Evolutionary conservation across 495 filamentous ascomycete species (phyloP).

Genomic region (Penicillium chermesinum): DNA sequence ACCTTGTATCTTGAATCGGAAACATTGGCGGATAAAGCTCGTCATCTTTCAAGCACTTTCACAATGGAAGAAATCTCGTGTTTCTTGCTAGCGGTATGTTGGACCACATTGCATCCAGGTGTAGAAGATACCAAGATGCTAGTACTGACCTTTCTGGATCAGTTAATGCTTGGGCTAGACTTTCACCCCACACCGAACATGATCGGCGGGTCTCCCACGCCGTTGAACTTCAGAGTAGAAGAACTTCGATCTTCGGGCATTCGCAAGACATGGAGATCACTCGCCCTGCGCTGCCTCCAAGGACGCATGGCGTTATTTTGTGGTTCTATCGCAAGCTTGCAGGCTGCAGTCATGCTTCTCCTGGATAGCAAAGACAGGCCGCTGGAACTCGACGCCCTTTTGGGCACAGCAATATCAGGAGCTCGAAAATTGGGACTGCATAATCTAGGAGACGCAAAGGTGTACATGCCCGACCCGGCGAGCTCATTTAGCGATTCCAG

Average conservation of each 20-base stretch:
- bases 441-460: constrained; percentile 17
- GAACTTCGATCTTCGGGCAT: constrained; percentile 4
- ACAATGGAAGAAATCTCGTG: constrained; percentile 5
- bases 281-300: constrained; percentile 24
- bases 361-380: constrained; percentile 20
- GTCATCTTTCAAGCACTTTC: background rate
- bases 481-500: background rate
- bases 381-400: constrained; percentile 20
- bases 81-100: constrained; percentile 8
- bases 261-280: constrained; percentile 18
- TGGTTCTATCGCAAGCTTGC: constrained; percentile 25
- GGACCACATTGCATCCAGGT: background rate
- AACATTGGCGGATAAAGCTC: background rate
- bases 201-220: background rate
- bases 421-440: constrained; percentile 26
- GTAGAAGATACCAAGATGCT: background rate
- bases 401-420: constrained; percentile 28
- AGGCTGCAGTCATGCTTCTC: constrained; percentile 29
- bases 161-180: constrained; percentile 12
- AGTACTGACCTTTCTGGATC: constrained; percentile 1
- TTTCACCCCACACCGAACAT: constrained; percentile 7
- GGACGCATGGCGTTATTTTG: constrained; percentile 22
- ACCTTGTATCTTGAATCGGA: background rate
- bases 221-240: constrained; percentile 3
- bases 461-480: constrained; percentile 1